These are phyloP conservation scores for Malus hybrid DNA, from an alignment of 331 rosid species.

Conservation along the genomic window DNA sequence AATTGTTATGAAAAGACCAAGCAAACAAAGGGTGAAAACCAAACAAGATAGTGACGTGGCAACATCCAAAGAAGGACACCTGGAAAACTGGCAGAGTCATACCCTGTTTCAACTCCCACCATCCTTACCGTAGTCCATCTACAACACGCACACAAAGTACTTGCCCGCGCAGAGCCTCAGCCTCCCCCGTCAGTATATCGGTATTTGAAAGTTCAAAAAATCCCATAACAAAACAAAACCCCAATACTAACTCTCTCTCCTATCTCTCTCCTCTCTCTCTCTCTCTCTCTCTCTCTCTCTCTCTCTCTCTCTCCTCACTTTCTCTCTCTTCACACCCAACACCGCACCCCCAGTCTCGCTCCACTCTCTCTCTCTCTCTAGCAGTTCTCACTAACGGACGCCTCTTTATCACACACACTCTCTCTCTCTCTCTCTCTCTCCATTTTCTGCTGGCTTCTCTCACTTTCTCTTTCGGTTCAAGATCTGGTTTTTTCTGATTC, in stretches of 20 bases:
- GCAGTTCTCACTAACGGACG: neutral
- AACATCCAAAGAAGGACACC: neutral
- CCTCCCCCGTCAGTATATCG: conserved; percentile 13
- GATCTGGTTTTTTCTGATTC: conserved; percentile 1
- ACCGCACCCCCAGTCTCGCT: neutral
- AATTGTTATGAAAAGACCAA: neutral
- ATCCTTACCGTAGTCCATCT: neutral
- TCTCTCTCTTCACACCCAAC: neutral
- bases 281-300: conserved; percentile 8
- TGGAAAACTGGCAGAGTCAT: neutral
- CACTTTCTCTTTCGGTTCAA: conserved; percentile 1
- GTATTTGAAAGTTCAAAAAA: conserved; percentile 71
- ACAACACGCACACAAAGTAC: neutral
- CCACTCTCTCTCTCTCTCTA: neutral
- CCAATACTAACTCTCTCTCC: neutral
- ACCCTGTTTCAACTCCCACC: neutral
- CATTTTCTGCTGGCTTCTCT: neutral
- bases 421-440: neutral
- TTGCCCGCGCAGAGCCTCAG: conserved; percentile 40
- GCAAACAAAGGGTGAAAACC: neutral
- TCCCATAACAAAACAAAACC: neutral
- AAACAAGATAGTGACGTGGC: neutral
- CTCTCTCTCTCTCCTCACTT: conserved; percentile 16
- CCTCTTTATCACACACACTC: neutral
- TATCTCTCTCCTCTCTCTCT: conserved; percentile 11